These are phyloP conservation scores for Citrus medica DNA, from an alignment of 345 rosid species.

Conservation along the genomic window DNA sequence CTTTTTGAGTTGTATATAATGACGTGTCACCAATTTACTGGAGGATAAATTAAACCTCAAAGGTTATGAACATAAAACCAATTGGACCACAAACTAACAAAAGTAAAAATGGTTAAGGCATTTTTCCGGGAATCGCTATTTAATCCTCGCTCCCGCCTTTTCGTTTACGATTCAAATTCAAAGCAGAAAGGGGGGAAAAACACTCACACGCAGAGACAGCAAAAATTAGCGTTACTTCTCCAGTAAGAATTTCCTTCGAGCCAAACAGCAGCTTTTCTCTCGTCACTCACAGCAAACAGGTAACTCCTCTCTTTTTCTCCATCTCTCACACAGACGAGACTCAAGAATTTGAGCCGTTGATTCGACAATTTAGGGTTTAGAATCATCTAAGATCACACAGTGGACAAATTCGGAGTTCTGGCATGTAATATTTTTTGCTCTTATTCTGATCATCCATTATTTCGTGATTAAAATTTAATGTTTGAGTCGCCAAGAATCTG, in stretches of 20 bases:
- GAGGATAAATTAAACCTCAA: too few species aligned
- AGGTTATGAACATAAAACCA: too few species aligned
- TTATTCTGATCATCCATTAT: not conserved
- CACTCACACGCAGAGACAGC: too few species aligned
- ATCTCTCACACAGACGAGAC: not conserved
- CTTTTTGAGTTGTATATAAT: too few species aligned
- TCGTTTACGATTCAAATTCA: conserved; percentile 6
- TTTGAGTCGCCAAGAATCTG: not conserved
- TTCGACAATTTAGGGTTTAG: not conserved
- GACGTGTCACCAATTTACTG: too few species aligned
- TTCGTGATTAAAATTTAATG: not conserved
- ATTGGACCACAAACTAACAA: too few species aligned
- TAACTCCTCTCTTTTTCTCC: not conserved
- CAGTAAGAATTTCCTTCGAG: not conserved
- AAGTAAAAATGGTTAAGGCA: not conserved
- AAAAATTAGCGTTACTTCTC: not conserved
- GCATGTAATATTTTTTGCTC: not conserved
- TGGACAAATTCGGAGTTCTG: not conserved
- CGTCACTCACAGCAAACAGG: not conserved
- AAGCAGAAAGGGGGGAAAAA: not conserved
- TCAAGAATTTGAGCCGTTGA: not conserved
- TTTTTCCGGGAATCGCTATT: not conserved
- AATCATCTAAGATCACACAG: not conserved
- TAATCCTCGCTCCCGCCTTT: conserved; percentile 9
- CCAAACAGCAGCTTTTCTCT: not conserved